A percentile compares a stretch with the other conserved stretches of the same genome.
These are phyloP conservation scores for Trichosanthes truncata DNA, from an alignment of 306 rosid genomes.

Conservation along the genomic window DNA sequence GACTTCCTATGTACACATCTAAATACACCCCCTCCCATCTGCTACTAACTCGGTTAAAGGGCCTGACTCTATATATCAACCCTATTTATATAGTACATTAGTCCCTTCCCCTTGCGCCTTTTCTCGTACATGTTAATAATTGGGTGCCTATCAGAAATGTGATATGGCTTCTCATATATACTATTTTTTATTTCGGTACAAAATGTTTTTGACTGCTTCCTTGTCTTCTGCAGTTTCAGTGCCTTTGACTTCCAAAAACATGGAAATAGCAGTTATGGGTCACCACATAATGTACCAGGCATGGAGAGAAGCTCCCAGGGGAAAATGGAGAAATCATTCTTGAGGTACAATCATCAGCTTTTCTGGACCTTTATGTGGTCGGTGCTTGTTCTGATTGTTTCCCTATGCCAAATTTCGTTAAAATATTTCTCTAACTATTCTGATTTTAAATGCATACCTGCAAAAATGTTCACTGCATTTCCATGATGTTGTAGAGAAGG, in stretches of 20 bases:
- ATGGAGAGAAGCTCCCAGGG: constrained; percentile 84
- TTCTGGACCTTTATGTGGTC: neutral
- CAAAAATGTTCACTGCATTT: neutral
- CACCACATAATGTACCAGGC: constrained; percentile 46
- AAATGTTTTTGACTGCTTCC: constrained; percentile 4
- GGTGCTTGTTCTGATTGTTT: neutral
- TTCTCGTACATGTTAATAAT: neutral
- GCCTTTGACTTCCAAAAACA: constrained; percentile 68
- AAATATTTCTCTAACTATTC: neutral
- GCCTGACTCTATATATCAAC: neutral
- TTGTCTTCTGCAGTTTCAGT: constrained; percentile 49
- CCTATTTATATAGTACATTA: neutral
- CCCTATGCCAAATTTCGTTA: neutral
- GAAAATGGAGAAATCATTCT: constrained; percentile 92
- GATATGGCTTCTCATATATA: neutral
- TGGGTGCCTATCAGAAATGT: neutral
- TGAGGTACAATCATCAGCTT: constrained; percentile 47
- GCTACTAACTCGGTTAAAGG: neutral
- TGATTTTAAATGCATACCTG: neutral
- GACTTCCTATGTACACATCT: neutral
- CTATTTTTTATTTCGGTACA: neutral
- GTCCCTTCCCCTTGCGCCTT: neutral
- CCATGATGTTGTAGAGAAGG: neutral
- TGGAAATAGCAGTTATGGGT: constrained; percentile 73
- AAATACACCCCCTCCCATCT: neutral